Evolutionary conservation across 108 stramenopile species (phyloP), one percentile per base, ranked within the genome.

Genomic region (Asterionellopsis glacialis): DNA sequence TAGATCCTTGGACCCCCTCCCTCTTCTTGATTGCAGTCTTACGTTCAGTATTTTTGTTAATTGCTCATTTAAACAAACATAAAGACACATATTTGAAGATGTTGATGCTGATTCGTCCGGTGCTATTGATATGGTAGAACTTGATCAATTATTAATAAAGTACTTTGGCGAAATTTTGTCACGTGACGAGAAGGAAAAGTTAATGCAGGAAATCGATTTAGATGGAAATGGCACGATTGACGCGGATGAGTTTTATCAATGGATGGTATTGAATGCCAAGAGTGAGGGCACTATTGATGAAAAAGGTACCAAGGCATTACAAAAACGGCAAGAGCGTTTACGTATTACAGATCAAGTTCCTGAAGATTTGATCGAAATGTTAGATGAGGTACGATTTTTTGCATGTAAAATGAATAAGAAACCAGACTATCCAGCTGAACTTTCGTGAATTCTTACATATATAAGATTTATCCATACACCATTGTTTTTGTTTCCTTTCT

Each of bases 61-160:
- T n/a, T n/a, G n/a, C n/a, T n/a, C n/a, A n/a, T n/a, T n/a, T n/a
- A n/a, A n/a, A n/a, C n/a, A n/a, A n/a, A n/a, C n/a, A n/a, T n/a
- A n/a, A n/a, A n/a, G n/a, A 51, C 62, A 63, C 28, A 63, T 63
- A 14, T 63, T 63, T 21, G 62, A 63, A 55, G 53, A 63, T 63
- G 52, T 63, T 26, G 62, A 63, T 54, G 53, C 53, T 21, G 62
- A 63, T 28, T 52, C 53, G 3, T 55, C 51, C 14, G 62, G 62
- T 14, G 24, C 22, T 16, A 63, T 63, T 45, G 62, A 63, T 15
- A 23, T 63, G 9, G 51, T 53, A 25, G 62, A 63, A 33, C 33
- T 63, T 15, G 62, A 63, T 38, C 51, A 51, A 51, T 26, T 63
- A 12, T 23, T 63, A 14, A 54, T 26, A 19, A 55, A 53, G 14